Conservation (phyloP, 495 filamentous ascomycete genomes). For the Neurospora sp. region DNA sequence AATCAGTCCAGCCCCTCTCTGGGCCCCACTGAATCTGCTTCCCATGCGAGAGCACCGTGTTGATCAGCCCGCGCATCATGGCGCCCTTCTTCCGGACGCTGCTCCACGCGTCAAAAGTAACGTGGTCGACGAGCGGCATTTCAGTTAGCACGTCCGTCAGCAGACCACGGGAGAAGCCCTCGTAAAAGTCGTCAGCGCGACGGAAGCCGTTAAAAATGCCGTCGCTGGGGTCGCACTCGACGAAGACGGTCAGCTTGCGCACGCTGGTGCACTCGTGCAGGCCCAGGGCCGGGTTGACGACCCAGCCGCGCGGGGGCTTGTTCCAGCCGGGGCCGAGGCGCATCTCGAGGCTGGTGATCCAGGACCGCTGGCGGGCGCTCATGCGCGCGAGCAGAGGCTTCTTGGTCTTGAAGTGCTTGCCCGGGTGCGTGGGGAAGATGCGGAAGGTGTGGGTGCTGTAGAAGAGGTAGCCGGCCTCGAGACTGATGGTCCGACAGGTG, state of each 20-base stretch:
- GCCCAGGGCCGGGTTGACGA: conserved; percentile 54
- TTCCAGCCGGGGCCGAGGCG: conserved; percentile 76
- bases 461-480: conserved; percentile 64
- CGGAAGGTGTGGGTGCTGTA: conserved; percentile 69
- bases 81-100: conserved; percentile 58
- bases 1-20: conserved; percentile 54
- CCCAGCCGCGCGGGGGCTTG: conserved; percentile 65
- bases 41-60: conserved; percentile 38
- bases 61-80: conserved; percentile 58
- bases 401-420: conserved; percentile 53
- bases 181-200: conserved; percentile 60
- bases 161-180: conserved; percentile 53
- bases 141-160: conserved; percentile 47
- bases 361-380: conserved; percentile 52
- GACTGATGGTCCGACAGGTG: conserved; percentile 52
- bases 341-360: conserved; percentile 60
- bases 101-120: conserved; percentile 68
- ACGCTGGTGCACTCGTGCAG: conserved; percentile 52
- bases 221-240: conserved; percentile 70
- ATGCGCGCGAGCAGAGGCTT: conserved; percentile 55
- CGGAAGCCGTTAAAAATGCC: conserved; percentile 65
- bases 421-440: conserved; percentile 63
- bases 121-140: conserved; percentile 48
- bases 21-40: conserved; percentile 59
- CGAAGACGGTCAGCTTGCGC: conserved; percentile 59